Evolutionary conservation across 75 land plant species (phyloP), one percentile per base, ranked within the genome.

Genomic region (Chamaecyparis obtusa): DNA sequence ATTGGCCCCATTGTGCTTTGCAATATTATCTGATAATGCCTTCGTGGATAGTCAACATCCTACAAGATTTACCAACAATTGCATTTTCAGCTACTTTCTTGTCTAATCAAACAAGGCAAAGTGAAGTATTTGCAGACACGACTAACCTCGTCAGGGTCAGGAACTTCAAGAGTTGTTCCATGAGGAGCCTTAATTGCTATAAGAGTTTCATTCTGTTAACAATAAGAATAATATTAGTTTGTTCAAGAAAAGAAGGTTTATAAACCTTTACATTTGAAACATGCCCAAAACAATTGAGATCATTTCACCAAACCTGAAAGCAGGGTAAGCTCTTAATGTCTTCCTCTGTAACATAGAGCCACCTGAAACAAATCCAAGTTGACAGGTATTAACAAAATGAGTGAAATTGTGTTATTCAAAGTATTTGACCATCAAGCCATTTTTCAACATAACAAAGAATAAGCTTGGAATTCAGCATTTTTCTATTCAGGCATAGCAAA

Each of bases 121-220:
- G 77, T 32, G 44, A 76, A 86, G 7, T 13, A 33, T 30, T 46
- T 80, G 51, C 55, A 69, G 49, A n/a, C 79, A 41, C 55, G 14
- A 69, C 83, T 55, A 60, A 95, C 99, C 96, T 95, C 99, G 89
- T 97, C 96, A 84, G 99, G 99, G 89, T 97, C 99, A 67, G 99
- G 99, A 84, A 96, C 99, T 90, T 97, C 99, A 87, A 97, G 87
- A 71, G 99, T 97, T 55, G 99, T 97, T 37, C 99, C 99, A 90
- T 95, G 98, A 43, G 99, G 99, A 86, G 99, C 99, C 90, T 97
- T 96, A 83, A 97, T 95, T 77, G 99, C 99, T 87, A 97, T 97
- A 75, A 97, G 86, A 35, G 99, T 97, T 84, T 96, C 93, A 89
- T 96, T 93, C 99, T 97, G 92, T 46, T 19, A 87, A 48, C 60